Base-by-base conservation (phyloP, 305 asterid genomes). In the Fraxinus albicans region DNA sequence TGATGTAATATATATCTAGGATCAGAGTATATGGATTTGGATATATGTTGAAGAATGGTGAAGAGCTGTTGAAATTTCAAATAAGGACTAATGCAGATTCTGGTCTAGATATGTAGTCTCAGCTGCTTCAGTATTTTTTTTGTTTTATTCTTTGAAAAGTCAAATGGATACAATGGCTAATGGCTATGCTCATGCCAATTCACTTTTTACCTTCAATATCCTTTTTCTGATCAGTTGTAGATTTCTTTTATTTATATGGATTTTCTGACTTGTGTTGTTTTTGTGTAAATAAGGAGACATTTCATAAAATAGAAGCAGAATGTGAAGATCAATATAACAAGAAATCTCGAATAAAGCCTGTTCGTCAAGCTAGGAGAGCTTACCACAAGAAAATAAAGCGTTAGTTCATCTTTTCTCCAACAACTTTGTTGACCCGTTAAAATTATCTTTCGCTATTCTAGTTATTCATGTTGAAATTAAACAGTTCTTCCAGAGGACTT, bases 311-410 rank as follows among this genome's bases (percentile, higher is more conserved):
- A 80, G 88, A 85, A 81, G 83, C 87, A 84, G 97, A 86, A 69
- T 86, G 78, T 76, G 89, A 87, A 72, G 91, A 90, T 53, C 81
- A 78, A 77, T 80, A 87, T 47, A 88, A 81, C 83, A 88, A 89
- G 84, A 89, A 89, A 88, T 80, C 91, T 76, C 89, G 87, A 84
- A 81, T 88, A 63, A 93, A 88, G 88, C 85, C 93, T 47, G 80
- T 90, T 81, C 91, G 94, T 58, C 89, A 86, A 79, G 87, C 90
- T 83, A 89, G 84, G 84, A 88, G 83, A 88, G 87, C 88, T 83
- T 60, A 79, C 77, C 82, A 84, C 82, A 88, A 87, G 91, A 92
- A 92, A 87, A 77, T 86, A 86, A 91, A 89, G 84, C 88, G 98
- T 94, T 84, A 89, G 96, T 88, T 85, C 82, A 29, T 72, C 74